These are phyloP conservation scores for Oryza glumipatula DNA, from an alignment of 176 grass and related monocot genomes.

Conservation along the genomic window DNA sequence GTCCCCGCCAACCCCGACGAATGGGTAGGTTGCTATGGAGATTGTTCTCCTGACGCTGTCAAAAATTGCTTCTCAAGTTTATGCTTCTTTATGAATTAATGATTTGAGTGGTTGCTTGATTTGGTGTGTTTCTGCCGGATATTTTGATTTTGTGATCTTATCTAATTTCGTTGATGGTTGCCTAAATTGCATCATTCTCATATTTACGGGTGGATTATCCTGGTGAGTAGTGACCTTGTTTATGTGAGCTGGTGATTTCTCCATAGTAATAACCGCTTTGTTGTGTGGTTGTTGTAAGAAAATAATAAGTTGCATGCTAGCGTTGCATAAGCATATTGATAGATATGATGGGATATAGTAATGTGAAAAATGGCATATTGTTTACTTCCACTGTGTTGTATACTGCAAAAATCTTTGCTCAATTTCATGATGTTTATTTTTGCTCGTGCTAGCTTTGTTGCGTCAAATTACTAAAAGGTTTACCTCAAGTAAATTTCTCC, in stretches of 20 bases:
- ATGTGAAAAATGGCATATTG: background rate
- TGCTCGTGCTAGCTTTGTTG: slow-evolving; percentile 12
- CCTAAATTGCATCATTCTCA: background rate
- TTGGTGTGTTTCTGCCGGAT: slow-evolving; percentile 7
- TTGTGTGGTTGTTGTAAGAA: background rate
- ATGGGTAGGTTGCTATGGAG: slow-evolving; percentile 53
- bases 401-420: slow-evolving; percentile 12
- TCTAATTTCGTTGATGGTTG: background rate
- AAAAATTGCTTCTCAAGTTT: background rate
- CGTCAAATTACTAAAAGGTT: background rate
- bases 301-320: background rate
- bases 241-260: slow-evolving; percentile 21
- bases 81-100: background rate
- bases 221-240: background rate
- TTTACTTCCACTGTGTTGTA: background rate
- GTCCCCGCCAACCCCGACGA: slow-evolving; percentile 74
- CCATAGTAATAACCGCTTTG: background rate
- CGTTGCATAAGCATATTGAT: background rate
- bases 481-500: background rate
- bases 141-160: background rate
- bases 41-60: background rate
- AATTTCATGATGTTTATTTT: slow-evolving; percentile 15
- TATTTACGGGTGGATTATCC: background rate
- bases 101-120: slow-evolving; percentile 22
- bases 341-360: background rate